Percentiles rank a stretch among this genome's conserved stretches.
phyloP scores from a whole-genome alignment of 768 basidiomycete species.

The Mycena vulgaris region DNA sequence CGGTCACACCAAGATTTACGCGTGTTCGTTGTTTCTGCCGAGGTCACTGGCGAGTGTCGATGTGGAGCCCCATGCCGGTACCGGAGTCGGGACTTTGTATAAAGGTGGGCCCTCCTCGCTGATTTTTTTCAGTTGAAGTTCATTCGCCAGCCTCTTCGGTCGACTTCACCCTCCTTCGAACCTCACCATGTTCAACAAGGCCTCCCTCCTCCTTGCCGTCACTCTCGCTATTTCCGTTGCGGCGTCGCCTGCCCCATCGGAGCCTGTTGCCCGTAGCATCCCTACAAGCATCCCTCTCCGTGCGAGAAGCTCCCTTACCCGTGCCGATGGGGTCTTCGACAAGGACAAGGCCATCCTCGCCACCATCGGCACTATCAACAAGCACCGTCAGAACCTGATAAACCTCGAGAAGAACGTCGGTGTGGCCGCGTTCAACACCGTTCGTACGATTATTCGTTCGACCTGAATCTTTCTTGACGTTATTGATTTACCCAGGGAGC shows the following conservation, averaged over 20 bases:
- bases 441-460: not conserved
- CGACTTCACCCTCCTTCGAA: not conserved
- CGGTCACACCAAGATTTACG: too few relatives aligned
- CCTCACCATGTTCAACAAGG: constrained; percentile 8
- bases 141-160: not conserved
- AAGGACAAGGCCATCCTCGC: constrained; percentile 32
- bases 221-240: constrained; percentile 2
- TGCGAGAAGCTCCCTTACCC: constrained; percentile 30
- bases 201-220: constrained; percentile 6
- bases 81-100: too few relatives aligned
- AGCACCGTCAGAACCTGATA: constrained; percentile 45
- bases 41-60: too few relatives aligned
- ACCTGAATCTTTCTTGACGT: not conserved
- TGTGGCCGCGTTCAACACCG: not conserved
- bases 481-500: constrained; percentile 36
- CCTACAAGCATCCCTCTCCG: constrained; percentile 34
- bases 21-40: too few relatives aligned
- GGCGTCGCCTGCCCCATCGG: not conserved
- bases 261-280: not conserved
- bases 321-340: constrained; percentile 42
- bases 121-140: too few relatives aligned
- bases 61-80: too few relatives aligned
- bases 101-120: too few relatives aligned
- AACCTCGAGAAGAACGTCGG: constrained; percentile 41
- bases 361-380: constrained; percentile 39